Evolutionary conservation across 768 basidiomycete genomes (phyloP).

Genomic region (Rhodotorula babjevae): DNA sequence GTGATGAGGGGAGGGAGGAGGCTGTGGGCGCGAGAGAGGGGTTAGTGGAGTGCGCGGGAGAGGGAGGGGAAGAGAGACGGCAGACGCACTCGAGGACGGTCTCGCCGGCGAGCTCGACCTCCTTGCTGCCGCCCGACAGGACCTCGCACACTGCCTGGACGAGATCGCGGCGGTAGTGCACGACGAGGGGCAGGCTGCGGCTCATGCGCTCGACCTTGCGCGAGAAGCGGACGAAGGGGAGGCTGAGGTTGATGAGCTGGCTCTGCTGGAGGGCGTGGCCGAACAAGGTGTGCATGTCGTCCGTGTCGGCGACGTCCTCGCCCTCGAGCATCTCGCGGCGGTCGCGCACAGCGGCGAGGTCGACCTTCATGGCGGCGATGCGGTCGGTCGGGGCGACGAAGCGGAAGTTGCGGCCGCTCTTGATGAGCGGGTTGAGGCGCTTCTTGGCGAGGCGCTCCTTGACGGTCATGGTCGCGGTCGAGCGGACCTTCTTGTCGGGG

Average conservation of each 20-base stretch:
- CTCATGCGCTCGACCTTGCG: conserved; percentile 60
- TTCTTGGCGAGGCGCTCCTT: conserved; percentile 31
- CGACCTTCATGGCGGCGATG: conserved; percentile 34
- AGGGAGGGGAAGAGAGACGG: neutral
- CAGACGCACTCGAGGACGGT: conserved; percentile 30
- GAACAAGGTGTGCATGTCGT: conserved; percentile 55
- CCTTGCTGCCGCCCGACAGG: conserved; percentile 7
- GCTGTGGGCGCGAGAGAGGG: neutral
- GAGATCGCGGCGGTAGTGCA: conserved; percentile 73
- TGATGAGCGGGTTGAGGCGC: conserved; percentile 31
- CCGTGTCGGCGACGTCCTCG: conserved; percentile 22
- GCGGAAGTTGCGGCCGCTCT: conserved; percentile 29
- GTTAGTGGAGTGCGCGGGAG: neutral
- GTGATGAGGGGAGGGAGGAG: conserved; percentile 36
- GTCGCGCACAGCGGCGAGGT: conserved; percentile 30
- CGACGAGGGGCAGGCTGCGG: conserved; percentile 69
- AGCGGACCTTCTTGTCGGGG: conserved; percentile 21
- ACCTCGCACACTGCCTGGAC: conserved; percentile 46
- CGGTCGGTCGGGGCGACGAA: conserved; percentile 28
- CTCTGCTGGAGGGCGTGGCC: conserved; percentile 67
- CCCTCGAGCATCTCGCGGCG: conserved; percentile 36
- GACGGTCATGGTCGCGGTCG: conserved; percentile 31
- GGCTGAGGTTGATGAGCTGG: conserved; percentile 72
- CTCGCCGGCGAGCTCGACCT: conserved; percentile 35
- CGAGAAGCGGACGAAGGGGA: conserved; percentile 68